Percentiles rank a stretch among this genome's conserved stretches.
phyloP scores from a whole-genome alignment of 2,329 filamentous ascomycete genomes.

The Aspergillus eucalypticola region DNA sequence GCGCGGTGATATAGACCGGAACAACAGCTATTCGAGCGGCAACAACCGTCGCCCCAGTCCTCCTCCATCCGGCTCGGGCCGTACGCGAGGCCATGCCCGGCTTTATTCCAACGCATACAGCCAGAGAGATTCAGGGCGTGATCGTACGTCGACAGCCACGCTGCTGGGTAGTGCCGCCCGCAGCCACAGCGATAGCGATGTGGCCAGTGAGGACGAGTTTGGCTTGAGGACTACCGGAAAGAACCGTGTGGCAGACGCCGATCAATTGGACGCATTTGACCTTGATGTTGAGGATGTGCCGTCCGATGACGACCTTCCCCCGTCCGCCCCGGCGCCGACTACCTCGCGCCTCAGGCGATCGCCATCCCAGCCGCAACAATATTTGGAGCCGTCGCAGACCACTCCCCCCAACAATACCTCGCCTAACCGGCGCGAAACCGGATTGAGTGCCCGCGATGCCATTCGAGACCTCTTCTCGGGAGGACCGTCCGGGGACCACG shows the following conservation, averaged over 20 bases:
- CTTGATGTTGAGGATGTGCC: constrained; percentile 42
- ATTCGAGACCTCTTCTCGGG: constrained; percentile 77
- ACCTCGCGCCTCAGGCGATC: constrained; percentile 38
- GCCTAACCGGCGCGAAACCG: constrained; percentile 30
- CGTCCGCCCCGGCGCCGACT: constrained; percentile 45
- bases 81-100: constrained; percentile 45
- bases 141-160: constrained; percentile 50
- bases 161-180: constrained; percentile 47
- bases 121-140: constrained; percentile 43
- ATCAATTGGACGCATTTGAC: constrained; percentile 38
- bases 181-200: constrained; percentile 48
- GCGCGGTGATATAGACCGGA: constrained; percentile 34
- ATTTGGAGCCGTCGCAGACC: constrained; percentile 23
- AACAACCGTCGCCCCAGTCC: constrained; percentile 57
- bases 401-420: constrained; percentile 27
- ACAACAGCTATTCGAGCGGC: constrained; percentile 58
- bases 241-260: constrained; percentile 38
- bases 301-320: constrained; percentile 62
- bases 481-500: constrained; percentile 75
- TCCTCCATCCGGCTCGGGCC: constrained; percentile 36
- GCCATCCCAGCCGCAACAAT: constrained; percentile 36
- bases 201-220: constrained; percentile 53
- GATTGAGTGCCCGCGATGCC: constrained; percentile 71
- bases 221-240: constrained; percentile 40
- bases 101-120: constrained; percentile 54